Percentiles rank a stretch among this genome's conserved stretches.
phyloP scores from a whole-genome alignment of 192 early-diverging fungal species.

The Endogone sp. region DNA sequence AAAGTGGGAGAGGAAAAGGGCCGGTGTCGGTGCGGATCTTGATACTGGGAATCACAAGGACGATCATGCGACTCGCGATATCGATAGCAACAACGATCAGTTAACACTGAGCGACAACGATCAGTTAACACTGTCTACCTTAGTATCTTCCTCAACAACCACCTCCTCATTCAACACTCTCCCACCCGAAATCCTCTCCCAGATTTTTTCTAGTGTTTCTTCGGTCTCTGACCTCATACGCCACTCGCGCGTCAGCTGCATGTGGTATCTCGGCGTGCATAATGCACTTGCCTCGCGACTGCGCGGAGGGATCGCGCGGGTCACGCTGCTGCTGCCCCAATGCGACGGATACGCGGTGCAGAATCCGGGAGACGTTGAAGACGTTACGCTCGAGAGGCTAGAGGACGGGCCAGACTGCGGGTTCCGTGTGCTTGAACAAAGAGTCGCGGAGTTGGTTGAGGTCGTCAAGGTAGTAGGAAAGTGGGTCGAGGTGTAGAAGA shows the following conservation, averaged over 20 bases:
- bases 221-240: background rate
- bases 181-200: background rate
- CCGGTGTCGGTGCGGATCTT: background rate
- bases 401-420: no score
- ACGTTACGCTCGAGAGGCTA: background rate
- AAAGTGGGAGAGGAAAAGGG: slow-evolving; percentile 20
- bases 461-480: no score
- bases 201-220: background rate
- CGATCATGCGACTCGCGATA: background rate
- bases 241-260: no score
- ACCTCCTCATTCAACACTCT: background rate
- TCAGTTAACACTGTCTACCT: background rate
- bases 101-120: background rate
- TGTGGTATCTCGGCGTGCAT: background rate
- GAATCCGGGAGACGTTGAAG: background rate
- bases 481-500: no score
- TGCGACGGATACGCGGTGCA: background rate
- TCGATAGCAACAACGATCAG: background rate
- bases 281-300: background rate
- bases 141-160: background rate
- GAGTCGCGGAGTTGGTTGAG: no score
- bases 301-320: background rate
- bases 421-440: no score
- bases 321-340: background rate
- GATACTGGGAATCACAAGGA: background rate